These are phyloP conservation scores for Coleophoma crateriformis DNA, from an alignment of 2,329 filamentous ascomycete genomes.

Conservation along the genomic window DNA sequence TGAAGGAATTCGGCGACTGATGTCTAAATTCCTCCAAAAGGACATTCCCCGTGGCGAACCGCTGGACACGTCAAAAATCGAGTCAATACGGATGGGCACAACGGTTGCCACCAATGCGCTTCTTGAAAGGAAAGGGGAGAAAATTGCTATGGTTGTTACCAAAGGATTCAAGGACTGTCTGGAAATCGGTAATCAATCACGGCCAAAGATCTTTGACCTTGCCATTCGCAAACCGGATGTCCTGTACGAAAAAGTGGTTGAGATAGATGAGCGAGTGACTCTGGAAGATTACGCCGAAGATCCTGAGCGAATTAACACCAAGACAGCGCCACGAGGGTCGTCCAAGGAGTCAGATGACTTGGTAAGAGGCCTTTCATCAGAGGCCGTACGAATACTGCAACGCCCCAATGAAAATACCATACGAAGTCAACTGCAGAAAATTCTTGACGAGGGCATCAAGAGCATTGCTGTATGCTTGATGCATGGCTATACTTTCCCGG, in stretches of 20 bases:
- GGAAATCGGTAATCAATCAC: slow-evolving; percentile 83
- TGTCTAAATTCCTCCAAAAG: slow-evolving; percentile 68
- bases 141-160: slow-evolving; percentile 81
- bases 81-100: slow-evolving; percentile 92
- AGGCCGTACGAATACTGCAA: slow-evolving; percentile 65
- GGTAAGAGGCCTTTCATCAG: slow-evolving; percentile 67
- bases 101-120: slow-evolving; percentile 92
- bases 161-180: slow-evolving; percentile 85
- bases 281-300: slow-evolving; percentile 91
- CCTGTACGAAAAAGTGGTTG: slow-evolving; percentile 78
- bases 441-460: slow-evolving; percentile 66
- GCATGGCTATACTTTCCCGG: slow-evolving; percentile 87
- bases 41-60: slow-evolving; percentile 76
- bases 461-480: slow-evolving; percentile 88
- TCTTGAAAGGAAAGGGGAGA: slow-evolving; percentile 84
- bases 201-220: slow-evolving; percentile 87
- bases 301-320: slow-evolving; percentile 53
- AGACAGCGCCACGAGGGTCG: slow-evolving; percentile 46
- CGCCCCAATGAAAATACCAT: slow-evolving; percentile 54
- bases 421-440: slow-evolving; percentile 53
- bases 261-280: slow-evolving; percentile 86
- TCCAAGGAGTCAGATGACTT: slow-evolving; percentile 47
- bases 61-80: slow-evolving; percentile 77
- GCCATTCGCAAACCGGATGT: slow-evolving; percentile 84
- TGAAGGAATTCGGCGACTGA: slow-evolving; percentile 82